Conservation (phyloP, 768 basidiomycete species). For the Trametes maxima region DNA sequence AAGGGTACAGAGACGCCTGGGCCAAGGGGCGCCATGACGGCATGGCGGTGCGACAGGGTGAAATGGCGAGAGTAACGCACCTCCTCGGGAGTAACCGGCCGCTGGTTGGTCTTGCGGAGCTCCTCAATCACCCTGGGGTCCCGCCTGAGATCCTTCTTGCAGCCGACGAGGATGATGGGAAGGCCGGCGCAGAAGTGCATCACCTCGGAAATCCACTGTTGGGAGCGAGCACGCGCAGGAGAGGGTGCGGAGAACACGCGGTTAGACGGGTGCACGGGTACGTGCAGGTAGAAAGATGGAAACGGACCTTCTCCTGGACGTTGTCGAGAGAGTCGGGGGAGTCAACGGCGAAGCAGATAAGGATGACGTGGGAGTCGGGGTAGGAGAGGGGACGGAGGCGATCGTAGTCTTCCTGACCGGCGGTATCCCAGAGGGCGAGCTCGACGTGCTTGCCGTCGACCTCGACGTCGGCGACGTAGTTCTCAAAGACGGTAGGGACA, state of each 20-base stretch:
- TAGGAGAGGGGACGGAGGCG: slow-evolving; percentile 97
- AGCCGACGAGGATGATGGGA: slow-evolving; percentile 96
- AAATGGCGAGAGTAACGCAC: slow-evolving; percentile 41
- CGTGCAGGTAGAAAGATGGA: background rate
- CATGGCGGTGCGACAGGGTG: slow-evolving; percentile 8
- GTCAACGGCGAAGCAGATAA: slow-evolving; percentile 99
- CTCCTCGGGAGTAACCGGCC: slow-evolving; percentile 94
- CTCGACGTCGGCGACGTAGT: slow-evolving; percentile 98
- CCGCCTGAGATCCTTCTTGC: slow-evolving; percentile 97
- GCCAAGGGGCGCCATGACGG: slow-evolving; percentile 2
- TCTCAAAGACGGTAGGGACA: slow-evolving; percentile 99
- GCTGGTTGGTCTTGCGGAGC: slow-evolving; percentile 90
- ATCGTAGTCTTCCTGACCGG: slow-evolving; percentile 99
- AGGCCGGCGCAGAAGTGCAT: slow-evolving; percentile 95
- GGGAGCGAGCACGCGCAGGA: slow-evolving; percentile 2
- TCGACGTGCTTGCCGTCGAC: slow-evolving; percentile 99
- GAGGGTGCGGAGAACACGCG: background rate
- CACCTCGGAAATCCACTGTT: slow-evolving; percentile 97
- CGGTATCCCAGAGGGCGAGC: slow-evolving; percentile 99
- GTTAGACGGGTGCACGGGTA: background rate
- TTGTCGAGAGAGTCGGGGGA: slow-evolving; percentile 98
- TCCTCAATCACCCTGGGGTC: slow-evolving; percentile 94
- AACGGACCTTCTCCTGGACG: slow-evolving; percentile 96
- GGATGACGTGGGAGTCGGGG: slow-evolving; percentile 99
- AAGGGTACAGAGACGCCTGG: slow-evolving; percentile 1